Base-by-base conservation (phyloP, 805 yeast species). In the Cyberlindnera meyerae region DNA sequence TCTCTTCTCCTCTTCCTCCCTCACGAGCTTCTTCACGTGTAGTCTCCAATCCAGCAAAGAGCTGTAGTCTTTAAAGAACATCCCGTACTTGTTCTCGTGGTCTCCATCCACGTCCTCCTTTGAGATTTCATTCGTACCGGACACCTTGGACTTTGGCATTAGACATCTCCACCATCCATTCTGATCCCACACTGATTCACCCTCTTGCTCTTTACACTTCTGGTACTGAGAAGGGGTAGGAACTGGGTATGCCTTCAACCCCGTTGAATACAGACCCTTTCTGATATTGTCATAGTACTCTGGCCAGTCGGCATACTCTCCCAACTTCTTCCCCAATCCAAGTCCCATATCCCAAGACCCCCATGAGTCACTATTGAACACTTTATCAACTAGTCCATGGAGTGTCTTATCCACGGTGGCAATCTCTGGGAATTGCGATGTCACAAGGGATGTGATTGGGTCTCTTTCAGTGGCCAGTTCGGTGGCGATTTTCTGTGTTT, bases 101-200 rank as follows among this genome's bases (percentile, higher is more conserved):
- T 65, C 64, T 20, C 58, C 54, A 43, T 70, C 68, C 18, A 81
- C 75, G 48, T 79, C 84, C 49, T 82, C 87, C 46, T 68, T 75
- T 20, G 79, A 51, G 15, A 70, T 52, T 11, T 56, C 57, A 15
- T 54, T 54, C 9, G 29, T 13, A 4, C 60, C 49, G 40, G 46
- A 47, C 34, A 49, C 45, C 43, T 57, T 63, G 32, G 58, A 61
- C 52, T 69, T 68, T 11, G 96, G 95, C 58, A 89, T 82, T 31
- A 90, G 63, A 61, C 97, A 90, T 54, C 89, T 74, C 97, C 97
- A 90, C 58, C 79, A 73, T 0, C 97, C 97, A 16, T 71, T 68
- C 25, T 74, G 62, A 54, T 87, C 94, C 96, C 97, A 90, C 11
- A 77, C 79, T 0, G 86, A 74, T 6, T 71, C 61, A 4, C 98